Conservation (phyloP, 176 grass and related monocot species). For the Thinopyrum elongatum region DNA sequence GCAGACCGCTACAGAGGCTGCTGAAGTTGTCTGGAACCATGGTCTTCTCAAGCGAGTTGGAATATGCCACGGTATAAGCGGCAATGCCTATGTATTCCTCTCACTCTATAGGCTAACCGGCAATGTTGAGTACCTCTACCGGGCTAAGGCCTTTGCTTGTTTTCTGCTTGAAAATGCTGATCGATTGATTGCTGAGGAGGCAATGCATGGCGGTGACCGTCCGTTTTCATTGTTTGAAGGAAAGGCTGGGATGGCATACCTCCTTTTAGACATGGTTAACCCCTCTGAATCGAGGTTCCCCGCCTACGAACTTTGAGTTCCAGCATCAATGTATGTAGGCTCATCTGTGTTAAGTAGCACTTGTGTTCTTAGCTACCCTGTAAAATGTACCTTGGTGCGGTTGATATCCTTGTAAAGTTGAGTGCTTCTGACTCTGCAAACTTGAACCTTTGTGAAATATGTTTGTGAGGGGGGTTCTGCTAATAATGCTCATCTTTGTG, state of each 20-base stretch:
- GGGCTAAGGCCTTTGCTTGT: conserved; percentile 83
- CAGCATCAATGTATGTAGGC: background rate
- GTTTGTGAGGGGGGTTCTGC: background rate
- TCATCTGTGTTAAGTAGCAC: background rate
- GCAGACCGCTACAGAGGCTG: conserved; percentile 58
- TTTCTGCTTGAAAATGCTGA: conserved; percentile 71
- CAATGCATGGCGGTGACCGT: conserved; percentile 77
- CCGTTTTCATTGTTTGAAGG: conserved; percentile 94
- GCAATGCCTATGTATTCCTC: conserved; percentile 73
- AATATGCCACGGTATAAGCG: conserved; percentile 87
- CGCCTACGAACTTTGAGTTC: conserved; percentile 64
- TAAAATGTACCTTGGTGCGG: background rate
- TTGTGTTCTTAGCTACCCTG: background rate
- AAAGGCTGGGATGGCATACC: conserved; percentile 79
- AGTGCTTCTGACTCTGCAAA: conserved; percentile 2
- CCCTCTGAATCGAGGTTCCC: conserved; percentile 69
- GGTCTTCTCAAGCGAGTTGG: conserved; percentile 85
- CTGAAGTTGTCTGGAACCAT: conserved; percentile 84
- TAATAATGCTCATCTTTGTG: background rate
- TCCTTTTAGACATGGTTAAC: conserved; percentile 76
- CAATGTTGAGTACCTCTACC: conserved; percentile 67
- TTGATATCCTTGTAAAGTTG: conserved; percentile 18
- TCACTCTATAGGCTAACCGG: conserved; percentile 66
- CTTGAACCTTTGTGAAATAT: background rate
- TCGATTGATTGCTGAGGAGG: conserved; percentile 57